phyloP scores from a whole-genome alignment of 306 rosid genomes.

The Trichosanthes truncata region DNA sequence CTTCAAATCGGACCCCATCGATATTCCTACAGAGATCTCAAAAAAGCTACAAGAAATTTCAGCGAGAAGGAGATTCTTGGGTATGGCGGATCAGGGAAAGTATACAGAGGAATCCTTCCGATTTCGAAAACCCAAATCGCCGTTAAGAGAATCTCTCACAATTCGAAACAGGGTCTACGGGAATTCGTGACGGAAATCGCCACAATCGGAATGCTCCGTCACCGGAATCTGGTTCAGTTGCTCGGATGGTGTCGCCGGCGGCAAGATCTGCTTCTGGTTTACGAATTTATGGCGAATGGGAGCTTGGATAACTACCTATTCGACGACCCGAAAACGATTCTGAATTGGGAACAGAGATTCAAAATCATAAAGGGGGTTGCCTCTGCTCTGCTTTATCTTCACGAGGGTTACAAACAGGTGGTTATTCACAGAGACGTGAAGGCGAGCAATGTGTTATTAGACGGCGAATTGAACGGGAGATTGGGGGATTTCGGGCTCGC shows the following conservation, averaged over 20 bases:
- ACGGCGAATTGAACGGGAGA: constrained; percentile 17
- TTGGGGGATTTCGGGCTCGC: constrained; percentile 38
- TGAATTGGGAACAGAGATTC: constrained; percentile 6
- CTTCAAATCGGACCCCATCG: constrained; percentile 9
- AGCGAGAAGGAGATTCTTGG: constrained; percentile 12
- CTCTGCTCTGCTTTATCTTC: constrained; percentile 6
- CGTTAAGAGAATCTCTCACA: constrained; percentile 10
- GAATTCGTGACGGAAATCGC: constrained; percentile 15
- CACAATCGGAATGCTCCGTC: constrained; percentile 7
- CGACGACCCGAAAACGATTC: constrained; percentile 1
- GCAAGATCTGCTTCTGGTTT: constrained; percentile 8
- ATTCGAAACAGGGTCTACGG: constrained; percentile 15
- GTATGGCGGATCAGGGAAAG: constrained; percentile 16
- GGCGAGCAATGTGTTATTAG: constrained; percentile 24
- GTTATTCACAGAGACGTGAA: constrained; percentile 34
- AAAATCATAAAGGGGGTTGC: neutral
- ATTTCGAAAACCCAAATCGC: constrained; percentile 8
- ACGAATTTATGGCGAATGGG: constrained; percentile 8
- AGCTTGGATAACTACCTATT: constrained; percentile 8
- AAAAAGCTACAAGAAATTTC: constrained; percentile 13
- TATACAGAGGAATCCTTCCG: constrained; percentile 12
- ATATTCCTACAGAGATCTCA: constrained; percentile 7
- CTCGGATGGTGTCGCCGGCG: constrained; percentile 14
- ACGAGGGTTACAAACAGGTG: constrained; percentile 21
- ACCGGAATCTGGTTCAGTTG: constrained; percentile 14